Base-by-base conservation (phyloP, 2,329 filamentous ascomycete species). In the Sphaerulina vaccinii region DNA sequence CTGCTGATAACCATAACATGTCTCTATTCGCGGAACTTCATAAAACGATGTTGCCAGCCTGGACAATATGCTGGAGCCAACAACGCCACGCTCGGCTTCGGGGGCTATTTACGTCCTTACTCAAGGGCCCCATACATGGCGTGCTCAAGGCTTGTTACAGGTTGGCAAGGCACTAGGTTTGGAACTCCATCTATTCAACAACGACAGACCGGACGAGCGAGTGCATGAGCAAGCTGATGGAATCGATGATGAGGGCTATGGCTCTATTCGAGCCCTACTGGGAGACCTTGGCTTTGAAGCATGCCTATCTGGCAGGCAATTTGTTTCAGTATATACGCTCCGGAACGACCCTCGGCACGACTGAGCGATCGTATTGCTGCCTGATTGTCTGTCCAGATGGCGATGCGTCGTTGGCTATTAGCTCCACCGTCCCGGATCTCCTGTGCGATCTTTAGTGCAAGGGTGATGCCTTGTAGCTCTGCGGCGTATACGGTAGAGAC, bases 341-440 rank as follows among this genome's bases (percentile, higher is more conserved):
- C 39, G 5, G 21, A 16, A 9, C 39, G 39, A 4, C 19, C 21
- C 21, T 42, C 39, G 39, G 19, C 7, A 13, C 39, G 39, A 21
- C 22, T 13, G 39, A 42, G 39, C 39, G 39, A 22, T 3, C 39
- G 39, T n/a, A 42, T 42, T 5, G 39, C 39, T 24, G 18, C 39
- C 19, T 42, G 11, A 13, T 42, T 22, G 21, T 22, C 18, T n/a
- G 39, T 39, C 37, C 37, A 39, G 37, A 39, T 39, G 10, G 37
- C 37, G 37, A 39, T 21, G n/a, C 18, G 3, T 21, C 18, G 18
- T 16, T 5, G n/a, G 37, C 10, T 21, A 77, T 79, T 1, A 79
- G 65, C 1, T 70, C 63, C 0, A 68, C 52, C 0, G 65, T 68
- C 75, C 75, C 78, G 62, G 79, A 78, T 0, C 39, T 37, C 4